Base-by-base conservation (phyloP, 1,284 basidiomycete species). In the Fomitiporia mediterranea region DNA sequence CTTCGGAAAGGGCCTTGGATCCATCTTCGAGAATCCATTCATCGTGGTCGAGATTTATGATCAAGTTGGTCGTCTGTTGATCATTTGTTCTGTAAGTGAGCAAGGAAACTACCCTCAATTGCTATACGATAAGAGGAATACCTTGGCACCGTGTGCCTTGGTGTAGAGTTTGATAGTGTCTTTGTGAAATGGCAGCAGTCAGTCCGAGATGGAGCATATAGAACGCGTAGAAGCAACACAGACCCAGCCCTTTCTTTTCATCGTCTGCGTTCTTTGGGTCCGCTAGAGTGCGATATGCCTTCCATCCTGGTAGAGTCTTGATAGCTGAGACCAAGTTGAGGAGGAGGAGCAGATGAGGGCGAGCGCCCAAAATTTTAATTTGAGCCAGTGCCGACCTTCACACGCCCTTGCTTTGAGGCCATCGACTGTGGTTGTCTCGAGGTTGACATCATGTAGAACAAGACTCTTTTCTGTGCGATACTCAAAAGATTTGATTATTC, bases 101-200 rank as follows among this genome's bases (percentile, higher is more conserved):
- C 2, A 51, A 21, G 25, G 34, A 38, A 46, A 3, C 9, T 44
- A 13, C 25, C 17, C 23, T 57, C 11, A 35, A 7, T 39, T 34
- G 39, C 23, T 42, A n/a, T n/a, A n/a, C n/a, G n/a, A n/a, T n/a
- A n/a, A n/a, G n/a, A 15, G 38, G 48, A 63, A 37, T 51, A 87
- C 92, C 80, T 99, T 99, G 57, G 94, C 80, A 8, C 94, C 94
- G 67, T 98, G 96, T 1, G 96, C 96, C 64, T 86, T 85, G 0
- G 92, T 93, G 70, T 99, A 99, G 13, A 97, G 73, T 68, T 99
- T 99, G 59, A 99, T 64, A 8, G 94, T 97, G 71, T 98, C 94
- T 90, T n/a, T 55, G 8, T 19, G n/a, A 37, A 21, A 48, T 23
- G 27, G 2, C 8, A 28, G 21, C 11, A 23, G 19, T 27, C 19